A percentile compares a stretch with the other conserved stretches of the same genome.
These are phyloP conservation scores for Solanum paucissectum DNA, from an alignment of 257 asterid genomes.

Conservation along the genomic window DNA sequence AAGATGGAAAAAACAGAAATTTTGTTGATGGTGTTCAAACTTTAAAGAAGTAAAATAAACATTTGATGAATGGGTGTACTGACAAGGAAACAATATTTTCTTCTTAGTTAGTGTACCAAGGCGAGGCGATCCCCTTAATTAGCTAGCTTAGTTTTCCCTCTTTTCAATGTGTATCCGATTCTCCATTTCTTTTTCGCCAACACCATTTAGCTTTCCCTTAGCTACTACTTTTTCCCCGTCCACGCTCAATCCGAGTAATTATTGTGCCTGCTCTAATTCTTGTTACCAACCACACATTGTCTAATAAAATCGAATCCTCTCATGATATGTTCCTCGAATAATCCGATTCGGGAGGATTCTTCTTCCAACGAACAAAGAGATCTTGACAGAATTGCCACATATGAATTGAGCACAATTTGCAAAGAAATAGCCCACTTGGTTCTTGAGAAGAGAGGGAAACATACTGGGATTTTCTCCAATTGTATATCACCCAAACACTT, in stretches of 20 bases:
- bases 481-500: background rate
- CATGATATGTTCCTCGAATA: background rate
- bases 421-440: background rate
- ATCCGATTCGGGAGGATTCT: background rate
- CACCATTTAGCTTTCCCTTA: background rate
- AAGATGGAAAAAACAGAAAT: background rate
- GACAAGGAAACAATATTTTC: background rate
- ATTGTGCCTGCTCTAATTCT: background rate
- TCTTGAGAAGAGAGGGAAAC: background rate
- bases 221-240: background rate
- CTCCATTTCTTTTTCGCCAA: background rate
- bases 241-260: background rate
- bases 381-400: background rate
- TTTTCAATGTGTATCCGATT: background rate
- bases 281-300: background rate
- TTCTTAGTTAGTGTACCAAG: background rate
- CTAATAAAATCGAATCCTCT: background rate
- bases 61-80: background rate
- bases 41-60: background rate
- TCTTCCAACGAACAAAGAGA: background rate
- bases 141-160: background rate
- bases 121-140: background rate
- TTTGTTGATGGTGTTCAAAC: background rate
- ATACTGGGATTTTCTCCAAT: background rate
- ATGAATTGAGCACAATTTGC: background rate